Evolutionary conservation across 1,139 yeast genomes (phyloP).

Genomic region (Kodamaea ohmeri): DNA sequence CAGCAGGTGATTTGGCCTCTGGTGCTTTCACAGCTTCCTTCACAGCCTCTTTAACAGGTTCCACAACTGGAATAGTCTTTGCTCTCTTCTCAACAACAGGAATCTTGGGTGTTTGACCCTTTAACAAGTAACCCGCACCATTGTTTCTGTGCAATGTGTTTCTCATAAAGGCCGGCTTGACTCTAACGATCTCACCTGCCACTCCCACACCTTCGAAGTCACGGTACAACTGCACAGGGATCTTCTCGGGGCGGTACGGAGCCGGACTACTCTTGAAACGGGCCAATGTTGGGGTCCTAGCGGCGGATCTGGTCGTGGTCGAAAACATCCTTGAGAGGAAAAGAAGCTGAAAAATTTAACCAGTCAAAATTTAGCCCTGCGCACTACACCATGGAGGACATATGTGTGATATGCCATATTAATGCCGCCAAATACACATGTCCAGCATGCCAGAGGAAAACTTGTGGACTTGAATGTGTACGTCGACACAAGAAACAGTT

Average conservation of each 20-base stretch:
- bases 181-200: constrained; percentile 69
- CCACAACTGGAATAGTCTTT: constrained; percentile 11
- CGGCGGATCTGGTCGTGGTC: constrained; percentile 9
- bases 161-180: constrained; percentile 82
- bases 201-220: constrained; percentile 63
- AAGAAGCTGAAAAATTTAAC: constrained; percentile 4
- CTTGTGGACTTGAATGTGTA: constrained; percentile 75
- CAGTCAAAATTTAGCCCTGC: constrained; percentile 2
- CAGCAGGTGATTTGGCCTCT: constrained; percentile 12
- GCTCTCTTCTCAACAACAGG: constrained; percentile 49
- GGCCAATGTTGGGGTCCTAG: constrained; percentile 14
- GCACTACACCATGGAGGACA: neutral
- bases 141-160: constrained; percentile 67
- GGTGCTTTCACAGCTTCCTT: constrained; percentile 8
- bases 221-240: constrained; percentile 67
- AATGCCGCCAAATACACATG: constrained; percentile 66
- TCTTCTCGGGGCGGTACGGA: constrained; percentile 33
- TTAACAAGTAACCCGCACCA: constrained; percentile 67
- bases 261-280: constrained; percentile 15
- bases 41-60: constrained; percentile 9
- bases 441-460: constrained; percentile 68
- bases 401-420: constrained; percentile 41
- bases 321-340: constrained; percentile 7
- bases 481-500: constrained; percentile 61
- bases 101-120: constrained; percentile 54